Conservation (phyloP, 2,329 filamentous ascomycete genomes). For the Cladophialophora chaetospira region DNA sequence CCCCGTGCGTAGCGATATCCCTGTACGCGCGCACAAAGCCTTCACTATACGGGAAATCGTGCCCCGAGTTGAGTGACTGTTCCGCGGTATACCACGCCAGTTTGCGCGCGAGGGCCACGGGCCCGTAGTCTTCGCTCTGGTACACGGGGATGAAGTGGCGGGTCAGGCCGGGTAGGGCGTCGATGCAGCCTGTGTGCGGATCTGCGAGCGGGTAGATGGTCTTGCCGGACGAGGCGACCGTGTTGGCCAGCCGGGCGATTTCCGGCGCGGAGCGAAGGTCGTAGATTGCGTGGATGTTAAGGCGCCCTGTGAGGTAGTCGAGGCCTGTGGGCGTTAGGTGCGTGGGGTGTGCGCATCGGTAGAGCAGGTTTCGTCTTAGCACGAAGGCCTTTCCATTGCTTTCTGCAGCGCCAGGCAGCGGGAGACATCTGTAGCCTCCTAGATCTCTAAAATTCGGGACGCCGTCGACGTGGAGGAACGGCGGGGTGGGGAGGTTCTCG, state of each 20-base stretch:
- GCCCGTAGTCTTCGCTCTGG: constrained; percentile 61
- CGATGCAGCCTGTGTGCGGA: constrained; percentile 22
- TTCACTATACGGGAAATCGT: constrained; percentile 40
- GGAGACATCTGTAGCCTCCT: constrained; percentile 56
- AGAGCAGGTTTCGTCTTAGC: constrained; percentile 60
- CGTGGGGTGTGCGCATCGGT: constrained; percentile 69
- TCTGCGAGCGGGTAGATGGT: constrained; percentile 30
- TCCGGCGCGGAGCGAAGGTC: constrained; percentile 64
- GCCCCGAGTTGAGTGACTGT: constrained; percentile 55
- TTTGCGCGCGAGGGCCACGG: constrained; percentile 61
- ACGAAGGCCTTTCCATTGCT: constrained; percentile 16
- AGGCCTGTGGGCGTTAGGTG: constrained; percentile 58
- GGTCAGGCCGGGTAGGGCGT: constrained; percentile 46
- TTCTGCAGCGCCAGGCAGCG: constrained; percentile 3
- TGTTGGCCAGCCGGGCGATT: constrained; percentile 28
- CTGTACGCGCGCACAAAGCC: constrained; percentile 68
- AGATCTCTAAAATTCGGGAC: constrained; percentile 70
- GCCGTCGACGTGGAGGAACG: constrained; percentile 51
- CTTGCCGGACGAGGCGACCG: constrained; percentile 37
- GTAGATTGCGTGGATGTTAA: constrained; percentile 67
- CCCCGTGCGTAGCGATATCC: constrained; percentile 65
- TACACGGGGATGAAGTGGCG: constrained; percentile 69
- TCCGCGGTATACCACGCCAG: constrained; percentile 59
- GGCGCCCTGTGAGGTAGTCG: constrained; percentile 48
- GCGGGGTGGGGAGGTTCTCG: constrained; percentile 31